Evolutionary conservation across 2,329 filamentous ascomycete genomes (phyloP).

Genomic region (Hymenoscyphus linearis): DNA sequence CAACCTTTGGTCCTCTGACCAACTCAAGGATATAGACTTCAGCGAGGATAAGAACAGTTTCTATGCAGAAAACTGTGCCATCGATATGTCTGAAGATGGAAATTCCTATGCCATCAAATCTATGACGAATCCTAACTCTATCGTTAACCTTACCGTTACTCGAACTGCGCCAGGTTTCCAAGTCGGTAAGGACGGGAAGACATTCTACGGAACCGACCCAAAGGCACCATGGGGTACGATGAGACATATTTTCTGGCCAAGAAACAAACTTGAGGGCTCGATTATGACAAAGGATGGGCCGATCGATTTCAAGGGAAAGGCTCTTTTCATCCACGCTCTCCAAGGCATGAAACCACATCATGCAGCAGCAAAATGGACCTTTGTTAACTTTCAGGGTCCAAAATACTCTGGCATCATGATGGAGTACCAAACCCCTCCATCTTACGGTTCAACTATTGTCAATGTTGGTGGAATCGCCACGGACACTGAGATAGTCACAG

Average conservation of each 20-base stretch:
- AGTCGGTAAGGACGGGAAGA: constrained; percentile 77
- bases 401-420: constrained; percentile 86
- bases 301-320: constrained; percentile 75
- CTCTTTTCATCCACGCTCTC: constrained; percentile 75
- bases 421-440: constrained; percentile 91
- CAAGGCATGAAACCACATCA: constrained; percentile 99
- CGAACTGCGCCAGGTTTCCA: constrained; percentile 75
- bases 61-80: constrained; percentile 76
- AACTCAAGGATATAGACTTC: constrained; percentile 74
- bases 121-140: constrained; percentile 69
- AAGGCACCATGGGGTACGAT: constrained; percentile 85
- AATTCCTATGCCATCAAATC: constrained; percentile 85
- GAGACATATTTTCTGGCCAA: constrained; percentile 91
- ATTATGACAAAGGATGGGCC: constrained; percentile 79
- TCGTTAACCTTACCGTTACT: constrained; percentile 82
- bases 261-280: constrained; percentile 73
- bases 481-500: constrained; percentile 74
- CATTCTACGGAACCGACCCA: constrained; percentile 80
- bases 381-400: constrained; percentile 83
- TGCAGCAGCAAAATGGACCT: constrained; percentile 88
- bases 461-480: constrained; percentile 77
- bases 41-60: constrained; percentile 78
- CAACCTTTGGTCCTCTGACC: constrained; percentile 78
- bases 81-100: constrained; percentile 83
- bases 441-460: constrained; percentile 81